Evolutionary conservation across 371 early-diverging fungal species (phyloP), one percentile per base, ranked within the genome.

Genomic region (Mucor saturninus): DNA sequence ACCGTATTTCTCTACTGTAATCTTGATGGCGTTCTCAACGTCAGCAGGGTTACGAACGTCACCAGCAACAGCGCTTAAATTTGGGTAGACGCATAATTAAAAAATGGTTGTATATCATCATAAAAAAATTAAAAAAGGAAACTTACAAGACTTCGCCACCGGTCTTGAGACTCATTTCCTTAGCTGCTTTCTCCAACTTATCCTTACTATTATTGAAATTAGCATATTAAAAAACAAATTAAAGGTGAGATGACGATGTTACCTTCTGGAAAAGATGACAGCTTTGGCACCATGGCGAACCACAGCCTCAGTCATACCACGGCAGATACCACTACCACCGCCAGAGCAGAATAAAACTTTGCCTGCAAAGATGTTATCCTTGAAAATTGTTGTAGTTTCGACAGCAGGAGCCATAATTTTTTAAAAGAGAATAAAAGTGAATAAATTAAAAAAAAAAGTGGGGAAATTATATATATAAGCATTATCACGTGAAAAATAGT

Each of bases 271-370:
- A 51, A 85, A 79, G 67, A 89, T 89, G 64, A 85, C 85, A 29
- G 89, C 89, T 56, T 81, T 86, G 56, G 86, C 90, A 29, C 92
- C 93, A 68, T 91, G 93, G 45, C 84, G 77, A 55, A 89, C 81
- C 68, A 92, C 69, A n/a, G 94, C 91, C 66, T 89, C 88, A 7
- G 91, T 86, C 87, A 93, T 90, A 14, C 83, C 89, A 62, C 83
- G 84, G 71, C 93, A 91, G 60, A 93, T 93, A 59, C 94, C 94
- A 40, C 86, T 85, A 37, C 83, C 83, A 14, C 83, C 83, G 40
- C 83, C 83, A n/a, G 80, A 77, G 39, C 79, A 79, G 1, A 82
- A 67, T 7, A 82, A 56, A 0, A 82, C 68, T 56, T 82, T 82
- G 43, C 73, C 83, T 15, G 61, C 48, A 54, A 82, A 79, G 39